Evolutionary conservation across 805 yeast genomes (phyloP).

Genomic region (Ogataea henricii): DNA sequence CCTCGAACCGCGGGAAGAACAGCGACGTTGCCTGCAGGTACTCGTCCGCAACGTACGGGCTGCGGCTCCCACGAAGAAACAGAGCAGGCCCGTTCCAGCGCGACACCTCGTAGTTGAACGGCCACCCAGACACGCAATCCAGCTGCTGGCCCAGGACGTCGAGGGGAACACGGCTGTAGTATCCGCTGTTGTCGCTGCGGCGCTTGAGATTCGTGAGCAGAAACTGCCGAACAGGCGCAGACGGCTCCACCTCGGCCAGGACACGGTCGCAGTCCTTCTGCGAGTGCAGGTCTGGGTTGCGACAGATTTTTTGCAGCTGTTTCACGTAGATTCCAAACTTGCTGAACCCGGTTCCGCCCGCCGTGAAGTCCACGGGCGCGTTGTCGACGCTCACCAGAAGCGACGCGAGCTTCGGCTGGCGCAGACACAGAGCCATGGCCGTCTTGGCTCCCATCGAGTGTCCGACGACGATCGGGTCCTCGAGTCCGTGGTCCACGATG

Average conservation of each 20-base stretch:
- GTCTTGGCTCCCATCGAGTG: conserved; percentile 95
- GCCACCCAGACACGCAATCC: conserved; percentile 75
- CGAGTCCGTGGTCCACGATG: conserved; percentile 46
- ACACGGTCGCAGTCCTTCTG: conserved; percentile 69
- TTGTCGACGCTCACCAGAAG: conserved; percentile 82
- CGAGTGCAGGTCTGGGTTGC: conserved; percentile 43
- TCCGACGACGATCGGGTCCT: conserved; percentile 66
- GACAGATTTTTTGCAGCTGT: conserved; percentile 60
- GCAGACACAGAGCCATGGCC: conserved; percentile 81
- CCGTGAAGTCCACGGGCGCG: conserved; percentile 73
- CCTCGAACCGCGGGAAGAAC: conserved; percentile 76
- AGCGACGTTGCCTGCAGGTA: conserved; percentile 68
- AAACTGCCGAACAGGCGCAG: conserved; percentile 68
- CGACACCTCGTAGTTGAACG: conserved; percentile 54
- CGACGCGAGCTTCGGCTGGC: conserved; percentile 61
- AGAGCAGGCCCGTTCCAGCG: conserved; percentile 73
- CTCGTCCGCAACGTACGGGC: conserved; percentile 83
- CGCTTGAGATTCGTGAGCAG: conserved; percentile 61
- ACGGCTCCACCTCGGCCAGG: conserved; percentile 62
- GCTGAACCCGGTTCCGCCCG: conserved; percentile 39
- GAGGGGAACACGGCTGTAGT: conserved; percentile 66
- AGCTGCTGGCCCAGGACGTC: conserved; percentile 66
- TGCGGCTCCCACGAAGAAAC: conserved; percentile 76
- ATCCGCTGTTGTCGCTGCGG: conserved; percentile 43
- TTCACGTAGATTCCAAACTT: conserved; percentile 68